Base-by-base conservation (phyloP, 1,139 yeast species). In the Blastobotrys petasosporus region DNA sequence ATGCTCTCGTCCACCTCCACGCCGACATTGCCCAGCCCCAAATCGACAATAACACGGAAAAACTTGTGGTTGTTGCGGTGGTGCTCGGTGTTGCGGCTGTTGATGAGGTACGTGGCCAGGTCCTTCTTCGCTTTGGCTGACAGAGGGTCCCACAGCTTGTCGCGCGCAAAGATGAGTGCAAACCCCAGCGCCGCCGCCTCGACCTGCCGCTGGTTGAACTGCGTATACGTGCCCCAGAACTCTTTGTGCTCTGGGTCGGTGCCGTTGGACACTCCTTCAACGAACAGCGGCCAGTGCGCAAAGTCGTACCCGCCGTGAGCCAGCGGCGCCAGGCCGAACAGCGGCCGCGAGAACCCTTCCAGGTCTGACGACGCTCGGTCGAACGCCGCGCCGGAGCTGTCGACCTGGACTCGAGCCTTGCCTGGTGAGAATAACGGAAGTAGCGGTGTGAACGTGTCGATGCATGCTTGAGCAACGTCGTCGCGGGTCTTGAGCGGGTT, bases 121-220 rank as follows among this genome's bases (percentile, higher is more conserved):
- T 50, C 52, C 33, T 47, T 40, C 51, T 60, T 57, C 5, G 51
- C 62, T 12, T 49, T 43, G 4, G 47, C 52, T 2, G 50, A 15
- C 36, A 63, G 44, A 6, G 67, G 66, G 7, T 62, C 63, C 60
- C 62, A 63, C 37, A 63, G 47, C 23, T 55, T 49, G 17, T 60
- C 59, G 1, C 62, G 54, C 2, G 38, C 41, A 17, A 55, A 54
- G 7, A 56, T 54, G 43, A 63, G 42, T 1, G 62, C 63, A 48
- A 51, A 63, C 9, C 65, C 66, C 39, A 63, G 46, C 1, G 64
- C 63, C 9, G 67, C 67, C 44, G 61, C 48, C 44, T 63, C 67
- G 11, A 63, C 67, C 37, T 61, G 52, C 40, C 54, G 47, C 50
- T 63, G 67, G 37, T 58, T 58, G 29, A 49, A 48, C 40, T 54